Evolutionary conservation across 2,329 filamentous ascomycete genomes (phyloP).

Genomic region (Pseudogymnoascus sp.): DNA sequence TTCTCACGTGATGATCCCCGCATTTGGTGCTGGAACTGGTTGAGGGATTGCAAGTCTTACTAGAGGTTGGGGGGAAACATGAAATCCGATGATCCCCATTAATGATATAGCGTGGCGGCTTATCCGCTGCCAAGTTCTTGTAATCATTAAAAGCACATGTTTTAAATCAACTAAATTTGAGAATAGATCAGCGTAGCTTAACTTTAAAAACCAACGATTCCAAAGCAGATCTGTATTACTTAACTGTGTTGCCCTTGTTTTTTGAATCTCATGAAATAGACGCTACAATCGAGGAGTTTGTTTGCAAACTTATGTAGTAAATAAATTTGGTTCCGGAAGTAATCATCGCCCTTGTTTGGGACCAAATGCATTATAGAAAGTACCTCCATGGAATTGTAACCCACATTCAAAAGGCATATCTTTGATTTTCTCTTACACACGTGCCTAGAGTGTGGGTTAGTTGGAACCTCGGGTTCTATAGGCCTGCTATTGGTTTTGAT

Average conservation of each 20-base stretch:
- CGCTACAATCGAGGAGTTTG: neutral
- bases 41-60: neutral
- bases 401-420: neutral
- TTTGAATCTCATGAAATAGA: neutral
- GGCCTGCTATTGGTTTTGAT: neutral
- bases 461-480: neutral
- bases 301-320: neutral
- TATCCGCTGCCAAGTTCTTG: neutral
- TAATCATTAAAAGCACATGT: neutral
- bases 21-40: neutral
- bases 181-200: neutral
- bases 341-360: neutral
- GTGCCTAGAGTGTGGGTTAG: neutral
- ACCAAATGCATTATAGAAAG: neutral
- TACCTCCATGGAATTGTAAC: neutral
- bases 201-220: neutral
- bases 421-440: too few relatives aligned
- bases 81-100: neutral
- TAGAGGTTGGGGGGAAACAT: neutral
- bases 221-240: neutral
- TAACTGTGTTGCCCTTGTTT: neutral
- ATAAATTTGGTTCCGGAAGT: neutral
- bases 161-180: neutral
- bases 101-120: neutral
- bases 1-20: neutral